Percentiles rank a stretch among this genome's conserved stretches.
phyloP scores from a whole-genome alignment of 2,329 filamentous ascomycete species.

The Fusarium transvaalense region DNA sequence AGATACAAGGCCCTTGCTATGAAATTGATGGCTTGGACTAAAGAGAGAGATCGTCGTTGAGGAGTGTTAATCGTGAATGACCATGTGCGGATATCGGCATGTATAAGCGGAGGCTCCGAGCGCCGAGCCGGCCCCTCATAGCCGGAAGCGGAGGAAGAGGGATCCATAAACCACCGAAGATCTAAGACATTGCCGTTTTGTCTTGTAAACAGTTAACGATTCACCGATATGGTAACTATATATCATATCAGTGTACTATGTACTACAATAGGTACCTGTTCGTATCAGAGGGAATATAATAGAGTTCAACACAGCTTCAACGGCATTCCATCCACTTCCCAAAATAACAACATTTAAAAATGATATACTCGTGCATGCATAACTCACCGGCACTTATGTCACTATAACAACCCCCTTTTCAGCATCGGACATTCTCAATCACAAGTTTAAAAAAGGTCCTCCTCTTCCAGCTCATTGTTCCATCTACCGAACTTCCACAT shows the following conservation, averaged over 20 bases:
- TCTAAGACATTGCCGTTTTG: constrained; percentile 8
- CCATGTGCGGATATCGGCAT: constrained; percentile 35
- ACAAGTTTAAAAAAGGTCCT: background rate
- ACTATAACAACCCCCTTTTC: constrained; percentile 3
- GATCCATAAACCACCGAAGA: constrained; percentile 5
- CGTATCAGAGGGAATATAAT: no score
- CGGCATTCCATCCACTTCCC: background rate
- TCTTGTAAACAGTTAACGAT: background rate
- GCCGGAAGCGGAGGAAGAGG: constrained; percentile 13
- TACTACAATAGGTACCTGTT: no score
- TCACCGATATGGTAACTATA: no score
- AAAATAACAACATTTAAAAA: constrained; percentile 4
- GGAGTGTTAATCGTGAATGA: constrained; percentile 16
- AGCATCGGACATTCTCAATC: constrained; percentile 1
- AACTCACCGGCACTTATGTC: constrained; percentile 13
- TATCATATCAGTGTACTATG: no score
- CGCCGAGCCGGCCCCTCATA: constrained; percentile 36
- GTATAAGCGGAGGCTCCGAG: constrained; percentile 9
- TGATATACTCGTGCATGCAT: constrained; percentile 19
- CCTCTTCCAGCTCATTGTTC: constrained; percentile 12
- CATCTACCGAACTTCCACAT: constrained; percentile 23
- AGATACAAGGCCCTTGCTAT: background rate
- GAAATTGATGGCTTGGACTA: background rate
- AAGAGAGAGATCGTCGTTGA: background rate
- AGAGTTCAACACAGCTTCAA: background rate